Evolutionary conservation across 805 yeast species (phyloP).

Genomic region (Yamadazyma akitaensis): DNA sequence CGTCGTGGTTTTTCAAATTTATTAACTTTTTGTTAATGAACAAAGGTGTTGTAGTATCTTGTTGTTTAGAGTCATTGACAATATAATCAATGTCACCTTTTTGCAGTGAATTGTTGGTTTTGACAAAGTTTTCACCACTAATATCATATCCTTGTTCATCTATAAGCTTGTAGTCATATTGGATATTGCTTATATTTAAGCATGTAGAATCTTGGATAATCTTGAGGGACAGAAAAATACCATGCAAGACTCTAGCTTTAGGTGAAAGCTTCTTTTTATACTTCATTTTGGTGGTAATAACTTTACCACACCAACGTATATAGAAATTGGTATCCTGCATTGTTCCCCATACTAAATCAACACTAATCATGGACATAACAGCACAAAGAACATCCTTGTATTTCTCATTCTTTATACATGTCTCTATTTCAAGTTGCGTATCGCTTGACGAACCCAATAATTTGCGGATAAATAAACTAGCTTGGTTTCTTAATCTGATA

Average conservation of each 20-base stretch:
- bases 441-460: slow-evolving; percentile 41
- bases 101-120: slow-evolving; percentile 1
- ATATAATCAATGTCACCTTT: slow-evolving; percentile 19
- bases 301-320: slow-evolving; percentile 71
- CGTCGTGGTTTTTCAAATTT: slow-evolving; percentile 49
- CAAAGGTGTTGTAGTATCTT: slow-evolving; percentile 28
- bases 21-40: slow-evolving; percentile 42
- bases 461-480: slow-evolving; percentile 60
- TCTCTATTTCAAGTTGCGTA: slow-evolving; percentile 38
- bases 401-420: slow-evolving; percentile 52
- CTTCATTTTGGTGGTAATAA: slow-evolving; percentile 65
- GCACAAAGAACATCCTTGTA: slow-evolving; percentile 85
- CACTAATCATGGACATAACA: slow-evolving; percentile 79
- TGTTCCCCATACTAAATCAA: slow-evolving; percentile 88
- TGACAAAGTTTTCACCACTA: slow-evolving; percentile 29
- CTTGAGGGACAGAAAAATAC: slow-evolving; percentile 73
- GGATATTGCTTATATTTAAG: slow-evolving; percentile 31
- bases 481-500: slow-evolving; percentile 69
- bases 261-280: slow-evolving; percentile 62
- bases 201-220: slow-evolving; percentile 76
- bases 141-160: slow-evolving; percentile 37
- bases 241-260: slow-evolving; percentile 73
- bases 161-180: slow-evolving; percentile 15
- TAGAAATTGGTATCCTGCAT: slow-evolving; percentile 81
- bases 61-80: slow-evolving; percentile 12